Conservation (phyloP, 495 filamentous ascomycete genomes). For the Penicillium silybi region DNA sequence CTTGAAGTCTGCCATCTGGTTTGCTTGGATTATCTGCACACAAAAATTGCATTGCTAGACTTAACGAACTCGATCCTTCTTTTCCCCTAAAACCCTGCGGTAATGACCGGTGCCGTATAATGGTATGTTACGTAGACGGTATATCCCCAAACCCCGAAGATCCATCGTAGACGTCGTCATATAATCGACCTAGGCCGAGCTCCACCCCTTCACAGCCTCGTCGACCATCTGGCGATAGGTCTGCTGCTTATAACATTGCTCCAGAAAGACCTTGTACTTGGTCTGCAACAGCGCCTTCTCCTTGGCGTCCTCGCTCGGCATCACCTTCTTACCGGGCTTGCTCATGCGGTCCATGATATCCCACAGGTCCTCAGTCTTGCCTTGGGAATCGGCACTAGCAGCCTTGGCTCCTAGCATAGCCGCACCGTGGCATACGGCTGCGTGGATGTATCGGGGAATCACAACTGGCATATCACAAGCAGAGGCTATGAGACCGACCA, state of each 20-base stretch:
- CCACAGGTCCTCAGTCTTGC: slow-evolving; percentile 84
- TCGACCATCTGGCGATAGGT: slow-evolving; percentile 62
- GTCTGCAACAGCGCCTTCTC: slow-evolving; percentile 75
- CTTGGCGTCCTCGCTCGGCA: slow-evolving; percentile 61
- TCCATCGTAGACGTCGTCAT: background rate
- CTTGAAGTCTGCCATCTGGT: background rate
- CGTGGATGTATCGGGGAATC: slow-evolving; percentile 87
- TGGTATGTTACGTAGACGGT: background rate
- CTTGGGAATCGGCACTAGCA: slow-evolving; percentile 69
- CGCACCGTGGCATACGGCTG: slow-evolving; percentile 93
- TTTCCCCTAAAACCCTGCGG: background rate
- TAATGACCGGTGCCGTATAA: slow-evolving; percentile 5
- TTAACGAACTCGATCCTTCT: background rate
- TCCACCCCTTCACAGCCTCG: slow-evolving; percentile 47
- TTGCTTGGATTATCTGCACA: background rate
- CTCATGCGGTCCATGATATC: slow-evolving; percentile 96
- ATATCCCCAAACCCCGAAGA: background rate
- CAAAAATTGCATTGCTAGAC: slow-evolving; percentile 1
- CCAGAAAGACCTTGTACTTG: slow-evolving; percentile 74
- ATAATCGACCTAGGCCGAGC: slow-evolving; percentile 6
- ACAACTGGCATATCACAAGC: slow-evolving; percentile 87
- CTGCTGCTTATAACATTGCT: slow-evolving; percentile 61
- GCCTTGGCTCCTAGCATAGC: slow-evolving; percentile 97
- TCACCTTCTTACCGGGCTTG: slow-evolving; percentile 81
- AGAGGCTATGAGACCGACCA: slow-evolving; percentile 87